These are phyloP conservation scores for Pigoraptor vietnamica DNA, from an alignment of 78 protist species.

Conservation along the genomic window DNA sequence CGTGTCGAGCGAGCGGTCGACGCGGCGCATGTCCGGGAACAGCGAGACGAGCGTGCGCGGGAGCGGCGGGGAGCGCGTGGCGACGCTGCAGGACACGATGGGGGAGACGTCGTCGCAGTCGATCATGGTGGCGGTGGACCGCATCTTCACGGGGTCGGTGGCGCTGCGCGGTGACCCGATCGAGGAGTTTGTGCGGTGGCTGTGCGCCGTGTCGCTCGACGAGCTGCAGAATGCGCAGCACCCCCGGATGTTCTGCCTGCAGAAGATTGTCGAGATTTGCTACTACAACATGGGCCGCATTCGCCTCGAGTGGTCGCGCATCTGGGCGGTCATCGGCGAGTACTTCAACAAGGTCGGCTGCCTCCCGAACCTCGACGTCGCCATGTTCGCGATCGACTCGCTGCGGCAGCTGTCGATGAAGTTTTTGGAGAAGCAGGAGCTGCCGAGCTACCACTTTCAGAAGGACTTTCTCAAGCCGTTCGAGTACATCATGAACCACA, in stretches of 20 bases:
- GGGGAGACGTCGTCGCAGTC: slow-evolving; percentile 4
- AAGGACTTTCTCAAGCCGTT: slow-evolving; percentile 92
- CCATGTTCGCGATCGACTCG: slow-evolving; percentile 89
- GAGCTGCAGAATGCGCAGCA: slow-evolving; percentile 53
- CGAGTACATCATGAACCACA: slow-evolving; percentile 57
- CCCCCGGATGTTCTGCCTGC: slow-evolving; percentile 84
- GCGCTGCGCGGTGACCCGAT: slow-evolving; percentile 58
- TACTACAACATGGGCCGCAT: slow-evolving; percentile 87
- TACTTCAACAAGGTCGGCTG: slow-evolving; percentile 75
- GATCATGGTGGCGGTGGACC: slow-evolving; percentile 23
- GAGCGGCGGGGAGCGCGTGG: neutral
- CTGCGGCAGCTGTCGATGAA: slow-evolving; percentile 91
- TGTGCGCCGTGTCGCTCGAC: slow-evolving; percentile 67
- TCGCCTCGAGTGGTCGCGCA: slow-evolving; percentile 88
- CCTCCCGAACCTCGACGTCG: slow-evolving; percentile 46
- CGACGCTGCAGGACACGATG: neutral
- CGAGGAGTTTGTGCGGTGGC: slow-evolving; percentile 69
- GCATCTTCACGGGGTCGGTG: slow-evolving; percentile 17
- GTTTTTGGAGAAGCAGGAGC: slow-evolving; percentile 85
- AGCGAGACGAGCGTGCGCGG: neutral
- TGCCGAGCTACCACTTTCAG: slow-evolving; percentile 88
- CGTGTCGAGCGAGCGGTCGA: neutral
- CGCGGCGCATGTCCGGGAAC: neutral
- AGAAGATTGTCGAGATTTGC: slow-evolving; percentile 80
- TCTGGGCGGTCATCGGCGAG: slow-evolving; percentile 74